Base-by-base conservation (phyloP, 2,329 filamentous ascomycete genomes). In the Aspergillus hortae region DNA sequence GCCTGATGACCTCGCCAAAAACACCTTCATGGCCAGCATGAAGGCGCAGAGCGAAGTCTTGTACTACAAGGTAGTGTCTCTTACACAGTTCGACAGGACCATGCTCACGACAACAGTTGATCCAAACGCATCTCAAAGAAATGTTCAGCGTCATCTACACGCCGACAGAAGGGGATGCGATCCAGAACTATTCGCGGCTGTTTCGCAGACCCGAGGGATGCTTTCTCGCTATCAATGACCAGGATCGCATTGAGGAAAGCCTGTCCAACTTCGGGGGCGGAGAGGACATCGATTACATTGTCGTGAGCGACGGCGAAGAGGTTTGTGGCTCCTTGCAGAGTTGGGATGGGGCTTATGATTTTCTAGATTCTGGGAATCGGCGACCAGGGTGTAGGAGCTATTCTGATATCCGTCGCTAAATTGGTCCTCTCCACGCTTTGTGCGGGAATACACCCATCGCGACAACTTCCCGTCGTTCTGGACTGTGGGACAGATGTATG, bases 141-240 rank as follows among this genome's bases (percentile, higher is more conserved):
- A 94, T 95, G 88, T 92, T 95, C 64, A 84, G 86, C 38, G 77
- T 95, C n/a, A 89, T 95, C 25, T 96, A 95, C 65, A 95, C 91
- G 0, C 91, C 91, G 0, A 95, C 91, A 0, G 90, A 95, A 71
- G 90, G 89, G 7, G 89, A 95, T 38, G 91, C 91, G 0, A 95
- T 95, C 46, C 83, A 89, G 59, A 88, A 92, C 57, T 95, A 89
- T 65, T 94, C 89, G 0, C 75, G 85, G 0, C 68, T 94, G 0
- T 95, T 95, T 63, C 77, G 91, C 10, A 78, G 82, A 15, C 89
- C 90, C 0, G 87, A 92, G 59, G 91, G 91, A 0, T 90, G 89
- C 61, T 95, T 90, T 58, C 70, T 95, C 46, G 90, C 88, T 61
- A 87, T 95, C 44, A 76, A 83, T 15, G 83, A 91, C 49, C 71